Base-by-base conservation (phyloP, 129 eudicot genomes). In the Ambrosia trifida region DNA sequence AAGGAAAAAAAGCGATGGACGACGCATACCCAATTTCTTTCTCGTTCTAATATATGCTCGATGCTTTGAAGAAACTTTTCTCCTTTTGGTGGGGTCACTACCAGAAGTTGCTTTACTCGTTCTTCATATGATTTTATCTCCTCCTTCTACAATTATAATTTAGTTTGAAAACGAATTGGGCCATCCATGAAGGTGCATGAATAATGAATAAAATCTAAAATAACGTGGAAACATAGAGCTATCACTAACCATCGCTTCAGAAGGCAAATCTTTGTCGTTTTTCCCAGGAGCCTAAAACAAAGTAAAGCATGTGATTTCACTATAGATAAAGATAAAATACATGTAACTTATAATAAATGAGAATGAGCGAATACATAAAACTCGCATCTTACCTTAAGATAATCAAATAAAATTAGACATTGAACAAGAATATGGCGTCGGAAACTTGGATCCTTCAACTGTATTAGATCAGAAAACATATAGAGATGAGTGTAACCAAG, bases 401-500 rank as follows among this genome's bases (percentile, higher is more conserved):
- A 89, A 76, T 93, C 96, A 41, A 89, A 93, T 88, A 93, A 75
- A 57, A 93, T 89, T 40, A 93, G 88, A 80, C 96, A 89, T 52
- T 93, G 98, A 72, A 93, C 93, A 72, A 93, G 89, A 79, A 93
- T 64, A 73, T 93, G 96, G 63, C 98, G 96, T 11, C 98, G 88
- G 63, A 93, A 93, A 81, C 96, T 93, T 72, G 98, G 96, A 83
- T 93, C 98, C 74, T 93, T 93, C 41, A 93, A 72, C 98, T 93
- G 88, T 43, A 19, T 16, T 8, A 64, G 50, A 75, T 57, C 54
- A 66, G 30, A 54, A 69, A 24, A 13, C 11, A 8, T 64, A 8
- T 59, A 54, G 56, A 35, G 32, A 68, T 41, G 46, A 59, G 81
- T 30, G 65, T 36, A 36, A 46, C 16, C 53, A 31, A 67, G 35